Base-by-base conservation (phyloP, 345 rosid genomes). In the Rhizophora mangle region DNA sequence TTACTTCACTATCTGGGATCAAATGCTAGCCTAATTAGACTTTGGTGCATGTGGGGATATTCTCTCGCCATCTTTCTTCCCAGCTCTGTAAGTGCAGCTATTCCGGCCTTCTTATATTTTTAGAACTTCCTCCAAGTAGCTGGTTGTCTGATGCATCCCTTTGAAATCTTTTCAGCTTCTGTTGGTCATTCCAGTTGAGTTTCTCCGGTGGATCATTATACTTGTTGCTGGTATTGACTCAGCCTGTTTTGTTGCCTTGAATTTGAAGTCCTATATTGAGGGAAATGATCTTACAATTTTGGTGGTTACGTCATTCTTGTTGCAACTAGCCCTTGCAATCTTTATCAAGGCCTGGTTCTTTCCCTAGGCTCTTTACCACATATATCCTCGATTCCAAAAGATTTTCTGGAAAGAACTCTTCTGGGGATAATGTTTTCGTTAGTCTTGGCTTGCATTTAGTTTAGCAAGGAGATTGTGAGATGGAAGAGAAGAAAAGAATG, bases 31-130 rank as follows among this genome's bases (percentile, higher is more conserved):
- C 94, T 95, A 58, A 60, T 92, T 61, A 82, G 86, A 47, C 84
- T 90, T 80, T 92, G 96, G 97, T 88, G 99, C 86, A 78, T 95
- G 85, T 90, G 99, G 99, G 99, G 99, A 47, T 92, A 95, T 80
- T 95, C 99, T 68, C 92, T 92, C 77, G 79, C 76, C 81, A 79
- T 92, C 63, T 92, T 92, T 62, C 46, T 92, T 68, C 84, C 74
- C n/a, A 77, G 79, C 76, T 78, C 91, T 24, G 99, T 95, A 86
- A 88, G 96, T 37, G 19, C 62, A 5, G n/a, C 20, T 9, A 13
- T 74, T 16, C 8, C 54, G 64, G 8, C 8, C 21, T 64, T 13
- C 63, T 22, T 31, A 71, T 65, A 20, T 51, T 11, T 26, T 20
- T 49, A 59, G 2, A 34, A 16, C 19, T 39, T 63, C 32, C 49